Evolutionary conservation across 495 filamentous ascomycete species (phyloP).

Genomic region (Penicillium macrosclerotiorum): DNA sequence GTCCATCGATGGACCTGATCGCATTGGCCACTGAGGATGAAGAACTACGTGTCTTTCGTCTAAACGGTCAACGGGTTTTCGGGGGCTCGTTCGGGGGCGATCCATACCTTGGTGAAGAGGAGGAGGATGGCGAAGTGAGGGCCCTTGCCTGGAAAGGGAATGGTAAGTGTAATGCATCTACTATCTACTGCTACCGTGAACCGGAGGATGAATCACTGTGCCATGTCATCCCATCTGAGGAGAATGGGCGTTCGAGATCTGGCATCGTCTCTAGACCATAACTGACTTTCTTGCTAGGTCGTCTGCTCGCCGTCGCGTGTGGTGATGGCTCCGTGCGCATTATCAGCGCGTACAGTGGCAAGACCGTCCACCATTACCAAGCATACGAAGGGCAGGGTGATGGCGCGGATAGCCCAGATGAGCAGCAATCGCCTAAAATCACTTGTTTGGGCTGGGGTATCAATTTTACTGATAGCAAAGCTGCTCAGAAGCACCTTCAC

Average conservation of each 20-base stretch:
- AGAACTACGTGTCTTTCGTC: constrained; percentile 60
- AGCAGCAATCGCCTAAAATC: constrained; percentile 34
- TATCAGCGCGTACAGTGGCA: constrained; percentile 71
- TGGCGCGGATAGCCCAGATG: constrained; percentile 32
- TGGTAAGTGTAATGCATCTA: constrained; percentile 56
- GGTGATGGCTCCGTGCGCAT: constrained; percentile 68
- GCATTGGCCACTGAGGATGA: constrained; percentile 66
- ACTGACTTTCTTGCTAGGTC: constrained; percentile 42
- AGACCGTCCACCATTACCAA: constrained; percentile 68
- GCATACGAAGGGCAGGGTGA: constrained; percentile 23
- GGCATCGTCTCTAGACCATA: neutral
- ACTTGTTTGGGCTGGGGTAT: constrained; percentile 72
- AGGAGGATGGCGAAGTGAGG: constrained; percentile 51
- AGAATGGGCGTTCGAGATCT: neutral
- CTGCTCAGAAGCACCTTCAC: constrained; percentile 40
- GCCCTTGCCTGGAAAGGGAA: constrained; percentile 75
- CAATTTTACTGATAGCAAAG: constrained; percentile 61
- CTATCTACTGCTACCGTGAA: no score
- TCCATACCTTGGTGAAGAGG: constrained; percentile 48
- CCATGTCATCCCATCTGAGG: neutral
- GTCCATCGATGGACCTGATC: constrained; percentile 79
- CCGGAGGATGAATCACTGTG: no score
- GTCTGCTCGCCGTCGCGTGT: constrained; percentile 75
- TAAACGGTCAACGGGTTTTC: constrained; percentile 70
- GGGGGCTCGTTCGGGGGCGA: constrained; percentile 50